Conservation (phyloP, 495 filamentous ascomycete genomes). For the Amniculicola lignicola region DNA sequence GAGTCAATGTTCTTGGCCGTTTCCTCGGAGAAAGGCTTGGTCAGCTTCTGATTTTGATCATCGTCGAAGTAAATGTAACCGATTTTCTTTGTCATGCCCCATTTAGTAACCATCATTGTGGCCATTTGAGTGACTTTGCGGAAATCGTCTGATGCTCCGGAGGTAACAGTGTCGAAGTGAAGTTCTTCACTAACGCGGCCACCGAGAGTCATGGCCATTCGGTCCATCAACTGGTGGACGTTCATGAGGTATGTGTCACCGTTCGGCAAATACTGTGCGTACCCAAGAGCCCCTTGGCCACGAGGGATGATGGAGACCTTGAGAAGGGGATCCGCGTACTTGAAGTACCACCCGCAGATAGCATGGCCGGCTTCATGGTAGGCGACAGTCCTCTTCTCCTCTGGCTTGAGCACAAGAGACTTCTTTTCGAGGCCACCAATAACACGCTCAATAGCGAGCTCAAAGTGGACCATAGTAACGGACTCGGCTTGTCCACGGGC, state of each 20-base stretch:
- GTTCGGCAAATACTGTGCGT: constrained; percentile 91
- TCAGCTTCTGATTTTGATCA: constrained; percentile 68
- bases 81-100: constrained; percentile 93
- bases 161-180: constrained; percentile 93
- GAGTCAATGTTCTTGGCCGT: constrained; percentile 86
- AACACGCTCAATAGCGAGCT: constrained; percentile 95
- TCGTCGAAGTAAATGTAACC: constrained; percentile 83
- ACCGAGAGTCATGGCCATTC: constrained; percentile 98
- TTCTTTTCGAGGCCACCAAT: constrained; percentile 96
- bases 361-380: constrained; percentile 99
- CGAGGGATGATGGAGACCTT: constrained; percentile 99
- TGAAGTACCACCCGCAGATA: constrained; percentile 97
- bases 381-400: constrained; percentile 91
- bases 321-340: constrained; percentile 90
- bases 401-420: constrained; percentile 83
- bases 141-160: constrained; percentile 93
- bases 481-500: constrained; percentile 72
- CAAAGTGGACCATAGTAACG: constrained; percentile 86
- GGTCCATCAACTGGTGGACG: constrained; percentile 93
- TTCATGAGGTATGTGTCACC: constrained; percentile 93
- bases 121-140: constrained; percentile 97
- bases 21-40: constrained; percentile 93
- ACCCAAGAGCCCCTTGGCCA: constrained; percentile 87
- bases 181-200: constrained; percentile 92
- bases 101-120: constrained; percentile 94